These are phyloP conservation scores for Wolfiporia cocos DNA, from an alignment of 1,284 basidiomycete species.

Conservation along the genomic window DNA sequence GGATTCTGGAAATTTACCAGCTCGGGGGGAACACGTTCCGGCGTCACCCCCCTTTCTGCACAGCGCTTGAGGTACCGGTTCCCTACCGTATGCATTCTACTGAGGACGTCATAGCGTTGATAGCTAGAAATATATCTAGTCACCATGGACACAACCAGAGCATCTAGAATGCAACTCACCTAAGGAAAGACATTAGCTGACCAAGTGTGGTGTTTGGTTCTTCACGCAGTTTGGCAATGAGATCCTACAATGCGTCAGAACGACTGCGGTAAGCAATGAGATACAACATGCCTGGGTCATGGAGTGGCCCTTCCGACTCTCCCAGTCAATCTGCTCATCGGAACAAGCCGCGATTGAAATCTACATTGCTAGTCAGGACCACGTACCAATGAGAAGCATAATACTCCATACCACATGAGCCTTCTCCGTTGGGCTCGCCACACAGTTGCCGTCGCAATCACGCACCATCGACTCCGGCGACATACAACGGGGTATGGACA, in stretches of 20 bases:
- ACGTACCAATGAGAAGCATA: not conserved
- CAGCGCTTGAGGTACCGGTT: not conserved
- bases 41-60: not conserved
- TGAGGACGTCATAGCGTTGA: not conserved
- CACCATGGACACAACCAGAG: not conserved
- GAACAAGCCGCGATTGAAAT: constrained; percentile 16
- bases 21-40: too few species aligned
- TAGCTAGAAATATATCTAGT: not conserved
- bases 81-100: not conserved
- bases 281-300: constrained; percentile 14
- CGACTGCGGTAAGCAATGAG: not conserved
- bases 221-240: constrained; percentile 1
- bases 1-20: not conserved
- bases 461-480: constrained; percentile 5
- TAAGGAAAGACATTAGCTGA: constrained; percentile 2
- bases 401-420: constrained; percentile 12
- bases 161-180: not conserved
- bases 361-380: constrained; percentile 3
- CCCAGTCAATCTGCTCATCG: constrained; percentile 18
- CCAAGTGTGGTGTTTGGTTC: constrained; percentile 1
- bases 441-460: constrained; percentile 15
- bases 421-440: constrained; percentile 2
- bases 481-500: constrained; percentile 5
- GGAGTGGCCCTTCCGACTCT: constrained; percentile 12
- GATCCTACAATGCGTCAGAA: not conserved